Base-by-base conservation (phyloP, 495 filamentous ascomycete genomes). In the Evernia prunastri region DNA sequence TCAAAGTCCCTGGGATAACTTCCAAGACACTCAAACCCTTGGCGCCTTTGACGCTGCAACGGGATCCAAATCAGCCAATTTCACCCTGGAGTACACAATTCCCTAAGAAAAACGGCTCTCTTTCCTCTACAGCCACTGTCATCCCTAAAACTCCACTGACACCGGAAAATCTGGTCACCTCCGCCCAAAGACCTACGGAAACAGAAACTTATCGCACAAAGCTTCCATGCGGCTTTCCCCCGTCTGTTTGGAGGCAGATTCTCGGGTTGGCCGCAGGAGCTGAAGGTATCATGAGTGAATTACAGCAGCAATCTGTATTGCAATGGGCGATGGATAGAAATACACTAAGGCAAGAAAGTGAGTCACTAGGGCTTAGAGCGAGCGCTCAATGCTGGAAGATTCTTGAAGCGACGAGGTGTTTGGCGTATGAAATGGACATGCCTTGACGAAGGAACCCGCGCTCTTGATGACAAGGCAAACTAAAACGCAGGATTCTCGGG, bases 181-280 rank as follows among this genome's bases (percentile, higher is more conserved):
- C 42, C 7, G 39, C 7, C 18, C 27, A 27, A 25, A 6, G 18
- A 23, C 53, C 39, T 17, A 54, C 25, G 51, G 31, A 43, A n/a
- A 45, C 25, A 29, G 56, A n/a, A 17, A 35, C 9, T 31, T 68
- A 70, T 49, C 63, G 58, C 27, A 60, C 67, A 36, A 42, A 65
- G 15, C 63, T 69, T n/a, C 60, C 65, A 23, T 56, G 35, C 42
- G 71, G 71, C 4, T 62, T 79, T 29, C 62, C 76, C 3, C 60
- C 72, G 25, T 62, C 73, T 17, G 13, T 73, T 15, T 78, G 74
- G 75, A 67, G 69, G 15, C 58, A 67, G 20, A 77, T 79, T 49
- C 70, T 79, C 36, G 72, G 69, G 7, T 56, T 70, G n/a, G 70
- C 70, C 3, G 64, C 71, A 20, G 70, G 67, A 17, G 75, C 72